These are phyloP conservation scores for Neoboletus brunneissimus DNA, from an alignment of 768 basidiomycete genomes.

Conservation along the genomic window DNA sequence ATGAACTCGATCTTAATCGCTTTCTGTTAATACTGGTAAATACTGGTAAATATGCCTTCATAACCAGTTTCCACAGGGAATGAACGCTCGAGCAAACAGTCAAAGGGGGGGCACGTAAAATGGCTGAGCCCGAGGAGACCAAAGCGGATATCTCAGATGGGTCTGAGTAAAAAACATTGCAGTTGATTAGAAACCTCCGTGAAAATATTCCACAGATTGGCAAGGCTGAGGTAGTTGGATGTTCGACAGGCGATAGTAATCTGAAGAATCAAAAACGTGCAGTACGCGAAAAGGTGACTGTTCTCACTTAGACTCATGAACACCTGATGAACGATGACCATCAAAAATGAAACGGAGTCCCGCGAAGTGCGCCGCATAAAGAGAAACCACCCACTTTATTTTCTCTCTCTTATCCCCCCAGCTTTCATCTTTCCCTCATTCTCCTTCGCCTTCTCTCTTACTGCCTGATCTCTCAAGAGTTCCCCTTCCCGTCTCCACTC, in stretches of 20 bases:
- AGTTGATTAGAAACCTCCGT: neutral
- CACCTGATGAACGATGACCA: neutral
- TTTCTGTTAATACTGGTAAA: too few species aligned
- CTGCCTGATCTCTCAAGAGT: slow-evolving; percentile 23
- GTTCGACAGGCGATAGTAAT: too few species aligned
- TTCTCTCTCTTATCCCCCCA: slow-evolving; percentile 30
- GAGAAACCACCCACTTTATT: slow-evolving; percentile 16
- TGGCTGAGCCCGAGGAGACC: slow-evolving; percentile 1
- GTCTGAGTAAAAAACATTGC: neutral
- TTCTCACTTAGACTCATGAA: neutral
- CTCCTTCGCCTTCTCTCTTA: slow-evolving; percentile 12
- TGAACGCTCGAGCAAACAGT: too few species aligned
- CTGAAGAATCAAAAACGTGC: neutral
- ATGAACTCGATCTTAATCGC: too few species aligned
- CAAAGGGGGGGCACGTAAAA: slow-evolving; percentile 5
- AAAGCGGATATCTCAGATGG: slow-evolving; percentile 9
- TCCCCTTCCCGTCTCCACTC: slow-evolving; percentile 80
- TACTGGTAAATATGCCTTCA: too few species aligned
- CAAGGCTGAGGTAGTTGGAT: neutral
- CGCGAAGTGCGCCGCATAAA: neutral
- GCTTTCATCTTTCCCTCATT: slow-evolving; percentile 1
- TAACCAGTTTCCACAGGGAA: too few species aligned
- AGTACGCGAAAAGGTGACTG: neutral
- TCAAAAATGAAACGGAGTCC: neutral
- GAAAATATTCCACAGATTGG: neutral